Percentiles rank a stretch among this genome's conserved stretches.
phyloP scores from a whole-genome alignment of 257 asterid genomes.

The Plantago major region DNA sequence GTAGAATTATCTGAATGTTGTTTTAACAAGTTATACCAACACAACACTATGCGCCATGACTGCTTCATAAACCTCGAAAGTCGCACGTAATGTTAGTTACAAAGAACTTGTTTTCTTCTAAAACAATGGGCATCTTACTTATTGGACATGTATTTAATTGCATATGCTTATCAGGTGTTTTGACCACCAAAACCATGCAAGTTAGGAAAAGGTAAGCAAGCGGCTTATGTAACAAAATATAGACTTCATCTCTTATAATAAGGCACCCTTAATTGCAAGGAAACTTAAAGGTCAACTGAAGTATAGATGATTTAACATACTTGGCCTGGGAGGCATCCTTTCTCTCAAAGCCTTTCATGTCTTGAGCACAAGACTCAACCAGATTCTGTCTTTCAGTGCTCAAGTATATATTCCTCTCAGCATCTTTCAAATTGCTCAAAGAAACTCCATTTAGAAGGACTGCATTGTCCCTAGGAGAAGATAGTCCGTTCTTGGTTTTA shows the following conservation, averaged over 20 bases:
- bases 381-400: constrained; percentile 38
- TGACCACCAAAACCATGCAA: neutral
- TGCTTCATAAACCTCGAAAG: neutral
- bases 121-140: neutral
- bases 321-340: constrained; percentile 6
- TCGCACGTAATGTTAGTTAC: neutral
- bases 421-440: constrained; percentile 29
- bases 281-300: neutral
- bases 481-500: constrained; percentile 34
- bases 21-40: neutral
- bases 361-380: neutral
- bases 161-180: neutral
- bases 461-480: constrained; percentile 35
- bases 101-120: neutral
- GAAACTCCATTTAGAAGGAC: constrained; percentile 30
- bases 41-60: neutral
- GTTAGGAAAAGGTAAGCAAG: too few relatives aligned
- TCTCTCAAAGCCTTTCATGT: neutral
- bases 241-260: neutral
- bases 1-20: too few relatives aligned
- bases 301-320: constrained; percentile 10
- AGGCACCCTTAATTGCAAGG: neutral
- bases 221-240: neutral
- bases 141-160: neutral
- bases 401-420: constrained; percentile 30